Base-by-base conservation (phyloP, 441 rosid genomes). In the Erodium trifolium region DNA sequence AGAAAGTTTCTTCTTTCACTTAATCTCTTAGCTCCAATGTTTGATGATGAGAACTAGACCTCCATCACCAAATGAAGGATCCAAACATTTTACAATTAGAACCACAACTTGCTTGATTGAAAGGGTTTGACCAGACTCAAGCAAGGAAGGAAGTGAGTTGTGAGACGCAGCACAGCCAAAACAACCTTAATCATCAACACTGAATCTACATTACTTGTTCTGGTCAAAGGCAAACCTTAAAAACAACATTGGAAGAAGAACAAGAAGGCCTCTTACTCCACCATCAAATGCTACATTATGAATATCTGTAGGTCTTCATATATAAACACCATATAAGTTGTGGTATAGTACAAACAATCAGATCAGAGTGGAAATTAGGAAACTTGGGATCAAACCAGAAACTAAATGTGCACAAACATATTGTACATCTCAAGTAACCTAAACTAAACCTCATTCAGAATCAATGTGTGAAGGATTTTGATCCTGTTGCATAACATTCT, bases 401-500 rank as follows among this genome's bases (percentile, higher is more conserved):
- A 73, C 18, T 66, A 72, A 70, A 72, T 60, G 71, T 73, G 64
- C 73, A 73, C 64, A 73, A 65, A 35, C 57, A 29, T 34, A 34
- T 3, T 14, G 53, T 68, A 67, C 31, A 71, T 47, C 59, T 63
- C 76, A 16, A 31, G 65, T 66, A 49, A 59, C 67, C 45, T 68
- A 34, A 68, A 49, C 45, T 35, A 7, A 34, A 29, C 68, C 53
- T 69, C 31, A 9, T 23, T 43, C 16, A 3, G 51, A 71, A 67
- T 67, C 70, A 70, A 68, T 23, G 27, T 59, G 66, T 4, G 70
- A 67, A 62, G 71, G 59, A 63, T 66, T 69, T 53, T 62, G 8
- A 49, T 67, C 23, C 45, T 37, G 47, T 60, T 8, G 63, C 39
- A 13, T 14, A 41, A 57, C 62, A 59, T 35, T 11, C 18, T 47